These are phyloP conservation scores for Zygoascus sp. DNA, from an alignment of 1,139 yeast species.

Conservation along the genomic window DNA sequence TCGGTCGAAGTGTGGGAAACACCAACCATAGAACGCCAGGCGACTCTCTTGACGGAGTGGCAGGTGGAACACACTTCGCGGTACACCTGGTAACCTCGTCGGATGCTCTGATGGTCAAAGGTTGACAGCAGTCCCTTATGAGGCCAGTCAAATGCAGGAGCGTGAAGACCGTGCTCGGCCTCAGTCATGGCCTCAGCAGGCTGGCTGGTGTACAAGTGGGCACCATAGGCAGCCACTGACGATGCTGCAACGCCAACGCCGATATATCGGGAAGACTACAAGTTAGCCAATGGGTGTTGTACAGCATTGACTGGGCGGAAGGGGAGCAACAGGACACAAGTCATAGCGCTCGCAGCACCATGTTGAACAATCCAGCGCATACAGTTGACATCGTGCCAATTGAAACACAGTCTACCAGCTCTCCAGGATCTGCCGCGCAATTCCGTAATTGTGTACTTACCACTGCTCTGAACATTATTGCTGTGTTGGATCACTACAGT, in stretches of 20 bases:
- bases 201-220: constrained; percentile 27
- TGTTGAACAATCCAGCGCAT: too few species aligned
- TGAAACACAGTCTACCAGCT: too few species aligned
- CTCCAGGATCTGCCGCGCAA: too few species aligned
- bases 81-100: constrained; percentile 99
- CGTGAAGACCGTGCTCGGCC: constrained; percentile 97
- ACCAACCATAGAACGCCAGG: constrained; percentile 98
- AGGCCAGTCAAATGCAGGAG: constrained; percentile 91
- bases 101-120: constrained; percentile 92
- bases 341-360: too few species aligned
- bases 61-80: constrained; percentile 99
- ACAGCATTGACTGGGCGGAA: too few species aligned
- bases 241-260: constrained; percentile 25
- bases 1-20: constrained; percentile 90
- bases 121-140: constrained; percentile 85
- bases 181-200: constrained; percentile 94
- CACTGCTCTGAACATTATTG: constrained; percentile 14
- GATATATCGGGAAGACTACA: constrained; percentile 8
- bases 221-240: constrained; percentile 33
- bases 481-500: constrained; percentile 6
- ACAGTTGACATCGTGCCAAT: too few species aligned
- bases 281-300: background rate
- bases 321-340: background rate
- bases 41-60: constrained; percentile 93
- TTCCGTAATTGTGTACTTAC: constrained; percentile 9